Percentiles rank a stretch among this genome's conserved stretches.
phyloP scores from a whole-genome alignment of 2,329 filamentous ascomycete genomes.

The Hymenoscyphus albidus region DNA sequence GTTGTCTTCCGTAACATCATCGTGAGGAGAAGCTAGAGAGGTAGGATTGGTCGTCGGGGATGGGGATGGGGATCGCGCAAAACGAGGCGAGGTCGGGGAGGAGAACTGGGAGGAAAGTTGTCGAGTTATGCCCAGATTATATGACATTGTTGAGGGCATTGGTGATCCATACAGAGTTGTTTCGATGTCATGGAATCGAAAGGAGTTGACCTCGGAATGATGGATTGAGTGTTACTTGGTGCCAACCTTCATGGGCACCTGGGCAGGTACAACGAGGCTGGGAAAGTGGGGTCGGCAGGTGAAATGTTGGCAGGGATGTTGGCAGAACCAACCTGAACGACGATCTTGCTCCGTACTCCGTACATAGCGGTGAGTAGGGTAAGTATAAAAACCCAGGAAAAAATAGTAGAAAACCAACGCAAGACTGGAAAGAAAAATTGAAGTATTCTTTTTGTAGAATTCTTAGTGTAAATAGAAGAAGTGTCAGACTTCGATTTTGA shows the following conservation, averaged over 20 bases:
- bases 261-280: conserved; percentile 7
- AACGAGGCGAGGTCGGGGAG: conserved; percentile 19
- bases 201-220: background rate
- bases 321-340: conserved; percentile 7
- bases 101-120: conserved; percentile 29
- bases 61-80: conserved; percentile 12
- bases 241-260: too few relatives aligned
- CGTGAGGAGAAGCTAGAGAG: background rate
- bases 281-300: background rate
- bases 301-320: background rate
- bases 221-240: background rate
- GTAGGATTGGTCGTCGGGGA: conserved; percentile 9
- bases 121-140: conserved; percentile 28
- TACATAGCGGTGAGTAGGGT: background rate
- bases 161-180: background rate
- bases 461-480: too few relatives aligned
- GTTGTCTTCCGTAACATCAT: conserved; percentile 29
- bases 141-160: conserved; percentile 21
- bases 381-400: too few relatives aligned
- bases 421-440: too few relatives aligned
- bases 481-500: too few relatives aligned
- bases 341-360: background rate
- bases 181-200: background rate
- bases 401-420: too few relatives aligned
- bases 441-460: too few relatives aligned